Evolutionary conservation across 148 eudicot genomes (phyloP).

Genomic region (Chenopodium quinoa): DNA sequence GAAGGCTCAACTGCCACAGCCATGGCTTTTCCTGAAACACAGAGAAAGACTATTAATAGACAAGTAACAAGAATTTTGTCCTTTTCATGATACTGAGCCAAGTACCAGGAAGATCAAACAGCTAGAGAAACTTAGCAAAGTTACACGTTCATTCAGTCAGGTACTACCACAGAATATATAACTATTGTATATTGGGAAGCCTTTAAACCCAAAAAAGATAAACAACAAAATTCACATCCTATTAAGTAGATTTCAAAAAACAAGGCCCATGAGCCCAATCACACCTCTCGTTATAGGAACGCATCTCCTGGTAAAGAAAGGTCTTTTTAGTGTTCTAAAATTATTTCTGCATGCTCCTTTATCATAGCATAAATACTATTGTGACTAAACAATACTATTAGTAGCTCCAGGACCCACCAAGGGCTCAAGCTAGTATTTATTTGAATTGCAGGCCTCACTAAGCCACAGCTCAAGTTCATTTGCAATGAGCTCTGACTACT

Average conservation of each 20-base stretch:
- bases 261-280: not conserved
- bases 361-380: not conserved
- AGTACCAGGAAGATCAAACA: not conserved
- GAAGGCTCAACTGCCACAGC: constrained; percentile 66
- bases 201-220: not conserved
- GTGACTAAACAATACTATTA: not conserved
- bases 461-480: not conserved
- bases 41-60: constrained; percentile 9
- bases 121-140: not conserved
- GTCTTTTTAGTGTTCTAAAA: not conserved
- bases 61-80: not conserved
- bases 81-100: not conserved
- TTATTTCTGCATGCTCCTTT: not conserved
- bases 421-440: not conserved
- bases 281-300: not conserved
- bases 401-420: not conserved
- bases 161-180: not conserved
- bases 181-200: not conserved
- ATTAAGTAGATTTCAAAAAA: too few species aligned
- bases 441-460: not conserved
- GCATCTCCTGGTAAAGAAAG: not conserved
- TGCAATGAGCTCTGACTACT: not conserved
- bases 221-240: not conserved
- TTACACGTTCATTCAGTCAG: not conserved
- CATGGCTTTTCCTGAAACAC: constrained; percentile 55